A percentile compares a stretch with the other conserved stretches of the same genome.
These are phyloP conservation scores for Chaetomiaceae sp. DNA, from an alignment of 2,329 filamentous ascomycete species.

Conservation along the genomic window DNA sequence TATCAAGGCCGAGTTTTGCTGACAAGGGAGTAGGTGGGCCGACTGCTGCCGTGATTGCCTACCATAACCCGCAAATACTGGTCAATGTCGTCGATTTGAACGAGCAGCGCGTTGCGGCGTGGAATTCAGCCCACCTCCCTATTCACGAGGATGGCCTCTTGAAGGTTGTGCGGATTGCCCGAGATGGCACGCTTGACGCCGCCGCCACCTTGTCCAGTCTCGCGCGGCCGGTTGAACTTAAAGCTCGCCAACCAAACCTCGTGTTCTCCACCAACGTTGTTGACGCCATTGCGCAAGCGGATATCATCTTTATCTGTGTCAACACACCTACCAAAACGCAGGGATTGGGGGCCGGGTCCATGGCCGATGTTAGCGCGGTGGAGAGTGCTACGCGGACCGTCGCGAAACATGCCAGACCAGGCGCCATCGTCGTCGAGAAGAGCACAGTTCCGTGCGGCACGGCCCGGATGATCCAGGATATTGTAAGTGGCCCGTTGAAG, in stretches of 20 bases:
- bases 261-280: conserved; percentile 55
- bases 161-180: conserved; percentile 47
- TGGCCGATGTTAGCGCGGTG: conserved; percentile 53
- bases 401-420: conserved; percentile 47
- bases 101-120: conserved; percentile 48
- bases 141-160: conserved; percentile 56
- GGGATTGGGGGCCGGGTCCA: conserved; percentile 52
- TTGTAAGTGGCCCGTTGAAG: conserved; percentile 36
- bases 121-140: conserved; percentile 55
- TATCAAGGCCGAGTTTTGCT: background rate
- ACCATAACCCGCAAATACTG: conserved; percentile 52
- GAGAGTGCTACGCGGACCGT: conserved; percentile 53
- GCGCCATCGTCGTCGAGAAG: conserved; percentile 60
- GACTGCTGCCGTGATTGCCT: conserved; percentile 56
- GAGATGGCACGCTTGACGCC: conserved; percentile 36
- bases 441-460: conserved; percentile 60
- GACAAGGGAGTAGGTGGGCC: conserved; percentile 45
- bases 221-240: conserved; percentile 21
- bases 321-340: conserved; percentile 59
- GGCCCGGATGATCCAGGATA: conserved; percentile 52
- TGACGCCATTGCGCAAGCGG: conserved; percentile 47
- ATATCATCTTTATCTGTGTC: conserved; percentile 59
- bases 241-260: conserved; percentile 47
- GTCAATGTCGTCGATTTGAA: conserved; percentile 58
- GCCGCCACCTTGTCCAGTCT: conserved; percentile 23